Evolutionary conservation across 805 yeast species (phyloP).

Genomic region (Starmera dryadoides): DNA sequence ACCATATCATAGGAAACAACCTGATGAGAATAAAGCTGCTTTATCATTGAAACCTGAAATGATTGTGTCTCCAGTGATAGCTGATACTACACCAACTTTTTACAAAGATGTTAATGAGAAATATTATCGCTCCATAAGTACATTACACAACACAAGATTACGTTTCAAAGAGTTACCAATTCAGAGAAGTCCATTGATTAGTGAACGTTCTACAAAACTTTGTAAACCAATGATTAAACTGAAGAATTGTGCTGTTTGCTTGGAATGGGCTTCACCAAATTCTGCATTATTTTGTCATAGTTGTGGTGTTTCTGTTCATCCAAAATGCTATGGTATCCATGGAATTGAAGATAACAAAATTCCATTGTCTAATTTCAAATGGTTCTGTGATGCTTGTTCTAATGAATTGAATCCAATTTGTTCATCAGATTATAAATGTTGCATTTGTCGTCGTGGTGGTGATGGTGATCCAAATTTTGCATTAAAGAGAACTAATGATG

Average conservation of each 20-base stretch:
- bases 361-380: constrained; percentile 29
- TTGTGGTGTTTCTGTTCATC: constrained; percentile 69
- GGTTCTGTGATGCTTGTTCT: constrained; percentile 80
- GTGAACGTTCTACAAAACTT: constrained; percentile 1
- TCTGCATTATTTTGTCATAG: constrained; percentile 47
- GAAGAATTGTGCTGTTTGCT: constrained; percentile 54
- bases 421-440: constrained; percentile 54
- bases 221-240: not conserved
- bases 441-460: constrained; percentile 40
- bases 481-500: constrained; percentile 57
- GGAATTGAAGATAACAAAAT: constrained; percentile 8
- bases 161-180: constrained; percentile 10
- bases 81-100: constrained; percentile 2
- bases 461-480: constrained; percentile 38
- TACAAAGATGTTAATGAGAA: constrained; percentile 10
- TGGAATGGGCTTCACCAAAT: constrained; percentile 26
- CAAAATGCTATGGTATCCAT: constrained; percentile 56
- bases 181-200: constrained; percentile 10
- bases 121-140: constrained; percentile 10
- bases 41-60: constrained; percentile 4
- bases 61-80: constrained; percentile 4
- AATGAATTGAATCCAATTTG: constrained; percentile 58
- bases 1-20: constrained; percentile 7
- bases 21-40: not conserved
- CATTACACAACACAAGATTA: constrained; percentile 7